These are phyloP conservation scores for Sugiyamaella chiloensis DNA, from an alignment of 805 yeast species.

Conservation along the genomic window DNA sequence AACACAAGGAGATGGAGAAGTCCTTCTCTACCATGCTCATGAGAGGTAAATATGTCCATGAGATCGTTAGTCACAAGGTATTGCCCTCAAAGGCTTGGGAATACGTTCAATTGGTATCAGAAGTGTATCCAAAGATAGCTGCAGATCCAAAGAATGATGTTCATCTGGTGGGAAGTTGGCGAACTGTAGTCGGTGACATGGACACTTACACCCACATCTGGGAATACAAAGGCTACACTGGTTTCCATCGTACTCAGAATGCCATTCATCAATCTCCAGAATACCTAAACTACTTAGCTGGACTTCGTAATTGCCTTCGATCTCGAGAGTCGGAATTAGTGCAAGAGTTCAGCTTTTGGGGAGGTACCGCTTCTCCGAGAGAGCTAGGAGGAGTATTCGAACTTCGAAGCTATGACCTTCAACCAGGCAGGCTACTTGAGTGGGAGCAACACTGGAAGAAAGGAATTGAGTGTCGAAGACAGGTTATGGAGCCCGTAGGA, in stretches of 20 bases:
- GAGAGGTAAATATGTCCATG: slow-evolving; percentile 44
- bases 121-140: slow-evolving; percentile 34
- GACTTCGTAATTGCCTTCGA: slow-evolving; percentile 33
- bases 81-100: slow-evolving; percentile 35
- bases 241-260: slow-evolving; percentile 38
- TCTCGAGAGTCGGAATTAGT: slow-evolving; percentile 36
- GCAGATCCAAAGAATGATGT: slow-evolving; percentile 32
- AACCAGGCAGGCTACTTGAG: slow-evolving; percentile 41
- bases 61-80: slow-evolving; percentile 38
- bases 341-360: slow-evolving; percentile 45
- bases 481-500: slow-evolving; percentile 47
- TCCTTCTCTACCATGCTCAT: slow-evolving; percentile 35
- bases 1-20: slow-evolving; percentile 34
- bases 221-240: slow-evolving; percentile 43
- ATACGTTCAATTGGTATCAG: slow-evolving; percentile 34
- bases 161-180: slow-evolving; percentile 43
- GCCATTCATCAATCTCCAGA: slow-evolving; percentile 31
- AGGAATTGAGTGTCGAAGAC: slow-evolving; percentile 42
- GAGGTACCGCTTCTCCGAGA: slow-evolving; percentile 43
- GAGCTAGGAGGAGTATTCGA: slow-evolving; percentile 42
- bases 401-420: slow-evolving; percentile 38
- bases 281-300: slow-evolving; percentile 30
- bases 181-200: slow-evolving; percentile 41
- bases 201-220: slow-evolving; percentile 41
- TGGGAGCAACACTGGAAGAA: slow-evolving; percentile 43